These are phyloP conservation scores for Eucalyptus microcorys DNA, from an alignment of 345 rosid species.

Conservation along the genomic window DNA sequence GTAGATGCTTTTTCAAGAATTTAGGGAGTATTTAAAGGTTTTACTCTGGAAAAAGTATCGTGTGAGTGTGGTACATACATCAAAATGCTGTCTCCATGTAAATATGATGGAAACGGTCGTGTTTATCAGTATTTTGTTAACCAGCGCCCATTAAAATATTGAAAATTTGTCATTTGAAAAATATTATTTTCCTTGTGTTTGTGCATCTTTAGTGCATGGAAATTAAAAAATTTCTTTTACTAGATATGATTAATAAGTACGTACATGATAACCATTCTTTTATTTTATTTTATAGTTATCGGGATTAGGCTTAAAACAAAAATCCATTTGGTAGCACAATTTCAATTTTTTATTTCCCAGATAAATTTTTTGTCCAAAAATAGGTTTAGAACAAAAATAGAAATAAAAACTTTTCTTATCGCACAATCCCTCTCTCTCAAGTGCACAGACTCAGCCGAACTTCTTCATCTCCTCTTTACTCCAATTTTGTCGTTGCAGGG, in stretches of 20 bases:
- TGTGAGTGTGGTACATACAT: too few relatives aligned
- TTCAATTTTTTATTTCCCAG: too few relatives aligned
- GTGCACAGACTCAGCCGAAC: neutral
- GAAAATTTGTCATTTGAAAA: neutral
- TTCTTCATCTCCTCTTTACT: neutral
- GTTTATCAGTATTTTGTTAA: neutral
- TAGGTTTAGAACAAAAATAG: fast-evolving
- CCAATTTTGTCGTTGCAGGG: neutral
- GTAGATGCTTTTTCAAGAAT: too few relatives aligned
- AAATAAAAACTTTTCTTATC: too few relatives aligned
- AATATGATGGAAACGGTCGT: neutral
- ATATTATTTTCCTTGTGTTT: neutral
- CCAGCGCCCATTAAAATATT: neutral
- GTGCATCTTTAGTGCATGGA: neutral
- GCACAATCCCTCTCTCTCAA: neutral
- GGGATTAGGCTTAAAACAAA: too few relatives aligned
- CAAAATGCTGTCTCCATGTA: neutral
- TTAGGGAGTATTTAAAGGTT: too few relatives aligned
- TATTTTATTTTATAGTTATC: too few relatives aligned
- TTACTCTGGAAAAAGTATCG: too few relatives aligned
- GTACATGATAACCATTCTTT: too few relatives aligned
- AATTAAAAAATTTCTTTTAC: too few relatives aligned
- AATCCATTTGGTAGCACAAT: too few relatives aligned
- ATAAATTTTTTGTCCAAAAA: too few relatives aligned
- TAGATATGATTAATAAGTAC: neutral